Conservation (phyloP, 192 early-diverging fungal genomes). For the Oehlia diaphana region DNA sequence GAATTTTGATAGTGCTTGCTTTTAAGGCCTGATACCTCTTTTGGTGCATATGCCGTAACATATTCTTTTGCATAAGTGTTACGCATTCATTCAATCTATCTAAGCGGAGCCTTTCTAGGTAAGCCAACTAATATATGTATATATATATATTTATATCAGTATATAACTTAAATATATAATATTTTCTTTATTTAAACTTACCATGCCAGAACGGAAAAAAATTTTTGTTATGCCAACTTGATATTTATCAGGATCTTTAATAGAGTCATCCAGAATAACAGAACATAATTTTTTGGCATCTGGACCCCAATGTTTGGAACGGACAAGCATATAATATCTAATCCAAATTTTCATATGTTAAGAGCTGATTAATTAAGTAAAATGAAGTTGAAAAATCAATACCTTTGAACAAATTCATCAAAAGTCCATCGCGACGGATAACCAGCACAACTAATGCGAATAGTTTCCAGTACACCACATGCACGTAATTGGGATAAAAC, state of each 20-base stretch:
- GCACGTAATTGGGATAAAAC: constrained; percentile 93
- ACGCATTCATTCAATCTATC: constrained; percentile 82
- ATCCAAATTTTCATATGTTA: background rate
- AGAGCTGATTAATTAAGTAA: constrained; percentile 42
- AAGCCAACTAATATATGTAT: constrained; percentile 53
- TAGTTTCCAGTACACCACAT: constrained; percentile 99
- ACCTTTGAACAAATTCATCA: constrained; percentile 88
- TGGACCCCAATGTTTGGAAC: constrained; percentile 52
- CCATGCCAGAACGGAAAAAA: constrained; percentile 98
- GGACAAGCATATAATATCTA: constrained; percentile 59
- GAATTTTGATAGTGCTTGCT: constrained; percentile 65
- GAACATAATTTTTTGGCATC: constrained; percentile 62
- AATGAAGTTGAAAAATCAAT: constrained; percentile 48
- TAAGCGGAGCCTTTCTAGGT: constrained; percentile 85
- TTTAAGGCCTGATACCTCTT: constrained; percentile 57
- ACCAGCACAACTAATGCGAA: constrained; percentile 96
- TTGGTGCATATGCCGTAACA: constrained; percentile 67
- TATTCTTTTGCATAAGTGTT: constrained; percentile 87
- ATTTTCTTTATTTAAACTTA: constrained; percentile 39
- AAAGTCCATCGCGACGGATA: constrained; percentile 91
- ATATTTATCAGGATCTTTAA: constrained; percentile 83
- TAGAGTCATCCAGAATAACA: constrained; percentile 61
- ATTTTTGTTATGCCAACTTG: constrained; percentile 95
- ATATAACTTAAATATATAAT: background rate
- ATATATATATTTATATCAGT: constrained; percentile 9